Conservation (phyloP, 2,329 filamentous ascomycete species). For the Xylaria polymorpha region DNA sequence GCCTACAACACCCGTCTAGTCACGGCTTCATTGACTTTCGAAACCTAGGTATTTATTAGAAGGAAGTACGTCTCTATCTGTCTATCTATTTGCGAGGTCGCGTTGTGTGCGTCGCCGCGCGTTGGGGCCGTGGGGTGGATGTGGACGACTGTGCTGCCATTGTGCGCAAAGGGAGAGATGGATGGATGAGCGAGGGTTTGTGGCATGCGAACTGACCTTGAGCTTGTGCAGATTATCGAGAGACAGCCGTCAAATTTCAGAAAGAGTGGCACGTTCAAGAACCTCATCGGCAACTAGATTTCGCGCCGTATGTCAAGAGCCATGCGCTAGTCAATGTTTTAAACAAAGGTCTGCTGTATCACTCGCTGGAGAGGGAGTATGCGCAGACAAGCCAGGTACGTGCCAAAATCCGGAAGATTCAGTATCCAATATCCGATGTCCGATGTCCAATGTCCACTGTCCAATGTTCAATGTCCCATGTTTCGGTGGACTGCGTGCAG, state of each 20-base stretch:
- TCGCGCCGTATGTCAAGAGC: constrained; percentile 72
- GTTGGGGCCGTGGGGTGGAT: constrained; percentile 30
- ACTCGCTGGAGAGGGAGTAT: constrained; percentile 68
- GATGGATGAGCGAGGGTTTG: constrained; percentile 40
- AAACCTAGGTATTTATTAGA: constrained; percentile 67
- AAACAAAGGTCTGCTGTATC: constrained; percentile 72
- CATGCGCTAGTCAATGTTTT: constrained; percentile 72
- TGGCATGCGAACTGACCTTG: constrained; percentile 50
- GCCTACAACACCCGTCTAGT: constrained; percentile 29
- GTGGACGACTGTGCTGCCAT: constrained; percentile 37
- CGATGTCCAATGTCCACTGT: not conserved
- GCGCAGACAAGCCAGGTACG: constrained; percentile 61
- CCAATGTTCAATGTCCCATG: constrained; percentile 32
- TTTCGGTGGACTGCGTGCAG: constrained; percentile 31
- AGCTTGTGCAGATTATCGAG: constrained; percentile 69
- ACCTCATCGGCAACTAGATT: constrained; percentile 71
- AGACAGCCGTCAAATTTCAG: constrained; percentile 74
- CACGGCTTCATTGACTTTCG: constrained; percentile 43
- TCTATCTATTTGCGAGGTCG: not conserved
- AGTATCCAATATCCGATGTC: constrained; percentile 2
- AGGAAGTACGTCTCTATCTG: constrained; percentile 64
- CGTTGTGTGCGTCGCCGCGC: constrained; percentile 17
- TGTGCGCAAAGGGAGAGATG: constrained; percentile 32
- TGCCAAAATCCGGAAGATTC: constrained; percentile 30
- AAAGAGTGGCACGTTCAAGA: constrained; percentile 74